Percentiles rank a stretch among this genome's conserved stretches.
phyloP scores from a whole-genome alignment of 352 stramenopile species.

The Phytopythium mirpurense region DNA sequence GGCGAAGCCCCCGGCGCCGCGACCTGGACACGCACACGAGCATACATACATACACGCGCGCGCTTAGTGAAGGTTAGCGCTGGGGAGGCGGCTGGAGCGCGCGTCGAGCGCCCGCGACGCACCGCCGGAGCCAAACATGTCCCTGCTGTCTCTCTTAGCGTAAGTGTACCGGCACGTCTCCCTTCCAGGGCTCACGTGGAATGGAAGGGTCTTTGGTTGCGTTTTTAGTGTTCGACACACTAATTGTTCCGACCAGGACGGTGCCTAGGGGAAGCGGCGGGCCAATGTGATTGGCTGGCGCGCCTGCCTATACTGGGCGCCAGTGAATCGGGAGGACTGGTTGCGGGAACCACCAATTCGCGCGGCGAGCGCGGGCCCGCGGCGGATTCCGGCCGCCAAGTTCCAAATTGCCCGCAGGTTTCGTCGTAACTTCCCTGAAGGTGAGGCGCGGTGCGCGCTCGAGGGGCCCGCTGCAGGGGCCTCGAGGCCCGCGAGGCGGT shows the following conservation, averaged over 20 bases:
- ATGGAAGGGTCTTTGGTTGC: not conserved
- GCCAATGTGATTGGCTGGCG: slow-evolving; percentile 46
- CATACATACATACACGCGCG: not conserved
- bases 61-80: not conserved
- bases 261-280: not conserved
- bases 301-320: slow-evolving; percentile 38
- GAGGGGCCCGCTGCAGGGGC: too few relatives aligned
- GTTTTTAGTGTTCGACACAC: slow-evolving; percentile 6
- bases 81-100: not conserved
- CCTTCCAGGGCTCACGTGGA: too few relatives aligned
- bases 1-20: slow-evolving; percentile 3
- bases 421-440: slow-evolving; percentile 76
- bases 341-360: slow-evolving; percentile 81
- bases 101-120: slow-evolving; percentile 7
- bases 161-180: too few relatives aligned
- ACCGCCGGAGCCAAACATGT: slow-evolving; percentile 37
- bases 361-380: slow-evolving; percentile 12
- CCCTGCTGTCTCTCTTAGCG: not conserved
- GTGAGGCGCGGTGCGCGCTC: slow-evolving; percentile 29
- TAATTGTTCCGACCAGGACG: not conserved
- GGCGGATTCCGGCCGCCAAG: slow-evolving; percentile 50
- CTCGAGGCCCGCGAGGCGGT: too few relatives aligned
- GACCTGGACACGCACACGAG: not conserved
- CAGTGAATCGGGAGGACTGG: slow-evolving; percentile 63
- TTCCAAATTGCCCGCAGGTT: slow-evolving; percentile 90